Evolutionary conservation across 1,139 yeast genomes (phyloP), one percentile per base, ranked within the genome.

Genomic region (Nakaseomyces glabratus): DNA sequence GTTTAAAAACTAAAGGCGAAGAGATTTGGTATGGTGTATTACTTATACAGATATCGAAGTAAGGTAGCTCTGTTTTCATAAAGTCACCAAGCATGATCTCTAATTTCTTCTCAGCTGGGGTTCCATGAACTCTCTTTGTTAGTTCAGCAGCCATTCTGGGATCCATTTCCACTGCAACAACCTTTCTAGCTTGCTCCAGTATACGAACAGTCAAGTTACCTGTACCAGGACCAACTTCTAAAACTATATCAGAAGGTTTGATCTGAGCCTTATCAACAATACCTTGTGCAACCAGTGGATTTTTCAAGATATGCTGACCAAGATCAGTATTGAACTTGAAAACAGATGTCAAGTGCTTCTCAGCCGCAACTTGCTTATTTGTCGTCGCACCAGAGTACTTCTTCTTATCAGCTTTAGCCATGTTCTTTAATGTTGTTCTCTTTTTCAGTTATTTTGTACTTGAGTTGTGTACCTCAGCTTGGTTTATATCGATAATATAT

Each of bases 141-240:
- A 90, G 69, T 60, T 90, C 99, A 0, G 97, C 97, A 3, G 97
- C 98, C 99, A 90, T 90, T 63, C 97, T 71, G 16, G 99, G 97
- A 62, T 90, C 99, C 90, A 88, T 88, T 65, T 90, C 99, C 35
- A 84, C 93, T 0, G 98, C 98, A 36, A 84, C 73, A 11, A 90
- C 96, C 19, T 52, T 52, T 36, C 85, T 70, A 1, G 97, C 97
- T 57, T 86, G 82, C 49, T 90, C 97, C 36, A 90, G 62, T 33
- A 90, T 93, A 43, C 93, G 70, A 24, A 90, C 95, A 0, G 99
- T 93, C 61, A 90, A 69, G 56, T 90, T 90, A 63, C 99, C 99
- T 0, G 99, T 90, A 73, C 99, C 99, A 1, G 99, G 98, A 52
- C 99, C 99, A 36, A 90, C 96, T 65, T 90, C 99, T 32, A 90